Conservation (phyloP, 306 rosid genomes). For the Cucurbita pepo region DNA sequence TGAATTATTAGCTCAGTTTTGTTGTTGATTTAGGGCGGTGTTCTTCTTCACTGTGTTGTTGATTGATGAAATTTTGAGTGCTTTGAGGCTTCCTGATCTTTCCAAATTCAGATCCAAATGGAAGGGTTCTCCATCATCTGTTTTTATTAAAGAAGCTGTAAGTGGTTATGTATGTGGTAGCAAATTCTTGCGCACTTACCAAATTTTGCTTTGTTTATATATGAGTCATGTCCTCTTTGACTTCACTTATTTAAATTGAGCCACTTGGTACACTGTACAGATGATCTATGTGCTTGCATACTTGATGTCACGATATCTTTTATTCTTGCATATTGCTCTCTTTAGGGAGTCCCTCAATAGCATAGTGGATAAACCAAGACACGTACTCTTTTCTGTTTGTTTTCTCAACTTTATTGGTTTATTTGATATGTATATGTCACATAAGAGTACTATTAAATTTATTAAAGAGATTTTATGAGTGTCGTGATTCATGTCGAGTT, state of each 20-base stretch:
- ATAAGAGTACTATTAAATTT: neutral
- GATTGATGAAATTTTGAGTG: constrained; percentile 93
- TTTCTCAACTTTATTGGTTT: neutral
- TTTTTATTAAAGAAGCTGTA: constrained; percentile 78
- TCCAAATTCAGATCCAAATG: constrained; percentile 82
- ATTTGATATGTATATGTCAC: neutral
- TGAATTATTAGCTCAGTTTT: neutral
- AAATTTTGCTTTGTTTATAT: neutral
- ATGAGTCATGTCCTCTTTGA: neutral
- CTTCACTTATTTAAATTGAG: neutral
- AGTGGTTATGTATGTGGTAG: constrained; percentile 26
- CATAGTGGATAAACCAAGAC: neutral
- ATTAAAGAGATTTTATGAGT: neutral
- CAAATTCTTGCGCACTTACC: neutral
- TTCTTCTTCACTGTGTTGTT: constrained; percentile 87
- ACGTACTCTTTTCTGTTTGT: neutral
- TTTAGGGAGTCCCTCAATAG: neutral
- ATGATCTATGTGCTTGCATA: neutral
- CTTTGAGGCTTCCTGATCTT: constrained; percentile 90
- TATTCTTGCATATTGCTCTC: neutral
- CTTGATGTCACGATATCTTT: neutral
- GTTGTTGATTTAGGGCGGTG: constrained; percentile 46
- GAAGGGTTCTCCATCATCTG: constrained; percentile 78
- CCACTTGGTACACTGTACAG: neutral
- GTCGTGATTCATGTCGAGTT: neutral